phyloP scores from a whole-genome alignment of 1,284 basidiomycete genomes.

The Apiotrichum gamsii region DNA sequence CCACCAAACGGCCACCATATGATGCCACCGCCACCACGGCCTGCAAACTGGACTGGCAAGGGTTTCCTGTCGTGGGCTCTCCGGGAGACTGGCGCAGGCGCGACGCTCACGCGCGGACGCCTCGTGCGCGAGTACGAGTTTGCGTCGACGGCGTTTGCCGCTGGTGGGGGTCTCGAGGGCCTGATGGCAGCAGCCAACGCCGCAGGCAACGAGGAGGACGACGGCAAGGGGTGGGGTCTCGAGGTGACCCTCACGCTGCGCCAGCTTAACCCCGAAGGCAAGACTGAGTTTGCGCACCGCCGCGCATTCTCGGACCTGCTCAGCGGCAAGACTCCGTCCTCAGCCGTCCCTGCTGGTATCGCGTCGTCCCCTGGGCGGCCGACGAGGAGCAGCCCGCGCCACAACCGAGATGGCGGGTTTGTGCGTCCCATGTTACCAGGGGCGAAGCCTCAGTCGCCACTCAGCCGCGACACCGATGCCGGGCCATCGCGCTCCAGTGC shows the following conservation, averaged over 20 bases:
- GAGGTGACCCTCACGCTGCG: conserved; percentile 38
- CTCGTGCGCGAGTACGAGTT: conserved; percentile 38
- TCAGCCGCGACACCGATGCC: background rate
- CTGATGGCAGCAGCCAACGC: conserved; percentile 31
- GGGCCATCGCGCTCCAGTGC: background rate
- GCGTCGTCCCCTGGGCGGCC: conserved; percentile 5
- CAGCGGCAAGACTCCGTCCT: conserved; percentile 13
- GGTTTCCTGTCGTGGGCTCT: conserved; percentile 42
- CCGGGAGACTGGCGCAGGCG: conserved; percentile 24
- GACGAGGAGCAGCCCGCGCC: background rate
- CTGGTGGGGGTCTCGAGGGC: conserved; percentile 36
- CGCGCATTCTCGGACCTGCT: conserved; percentile 39
- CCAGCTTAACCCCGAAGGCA: conserved; percentile 37
- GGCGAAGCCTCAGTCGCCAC: conserved; percentile 8
- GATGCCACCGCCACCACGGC: background rate
- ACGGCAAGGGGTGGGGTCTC: conserved; percentile 42
- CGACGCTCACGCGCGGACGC: conserved; percentile 33
- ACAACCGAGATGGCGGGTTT: background rate
- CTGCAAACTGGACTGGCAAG: conserved; percentile 32
- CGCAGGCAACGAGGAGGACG: conserved; percentile 16
- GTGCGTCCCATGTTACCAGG: conserved; percentile 3
- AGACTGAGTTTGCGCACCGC: conserved; percentile 29
- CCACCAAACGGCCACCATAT: background rate
- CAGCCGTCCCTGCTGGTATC: conserved; percentile 11
- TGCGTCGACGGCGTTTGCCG: conserved; percentile 24